These are phyloP conservation scores for Phaffia rhodozyma DNA, from an alignment of 1,284 basidiomycete genomes.

Conservation along the genomic window DNA sequence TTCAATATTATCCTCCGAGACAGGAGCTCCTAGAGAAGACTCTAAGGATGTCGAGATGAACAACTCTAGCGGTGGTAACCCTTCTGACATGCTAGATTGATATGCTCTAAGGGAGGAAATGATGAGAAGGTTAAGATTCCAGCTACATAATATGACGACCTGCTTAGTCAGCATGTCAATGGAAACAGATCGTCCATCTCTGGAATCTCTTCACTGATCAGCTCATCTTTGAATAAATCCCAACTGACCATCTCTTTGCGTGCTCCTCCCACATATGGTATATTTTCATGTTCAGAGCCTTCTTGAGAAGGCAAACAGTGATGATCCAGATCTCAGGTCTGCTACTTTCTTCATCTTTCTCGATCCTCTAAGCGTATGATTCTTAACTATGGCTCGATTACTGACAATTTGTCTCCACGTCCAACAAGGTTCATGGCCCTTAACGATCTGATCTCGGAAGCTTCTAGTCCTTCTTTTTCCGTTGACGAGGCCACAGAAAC, in stretches of 20 bases:
- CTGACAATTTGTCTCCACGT: not conserved
- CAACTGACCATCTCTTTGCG: not conserved
- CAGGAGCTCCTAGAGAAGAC: no score
- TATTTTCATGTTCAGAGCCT: constrained; percentile 15
- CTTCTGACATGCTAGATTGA: no score
- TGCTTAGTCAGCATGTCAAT: not conserved
- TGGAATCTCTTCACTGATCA: no score
- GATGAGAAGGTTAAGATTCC: not conserved
- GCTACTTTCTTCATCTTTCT: not conserved
- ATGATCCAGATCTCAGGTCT: constrained; percentile 18
- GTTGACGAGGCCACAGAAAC: constrained; percentile 72
- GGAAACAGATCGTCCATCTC: not conserved
- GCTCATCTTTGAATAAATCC: not conserved
- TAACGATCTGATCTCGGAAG: constrained; percentile 77
- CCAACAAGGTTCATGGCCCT: constrained; percentile 75
- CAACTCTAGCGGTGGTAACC: no score
- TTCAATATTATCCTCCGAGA: no score
- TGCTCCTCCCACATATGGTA: not conserved
- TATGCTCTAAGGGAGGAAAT: not conserved
- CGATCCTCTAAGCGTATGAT: no score
- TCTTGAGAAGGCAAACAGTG: constrained; percentile 17
- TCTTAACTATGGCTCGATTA: not conserved
- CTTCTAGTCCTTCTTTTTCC: constrained; percentile 42
- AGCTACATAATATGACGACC: no score
- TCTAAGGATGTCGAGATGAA: no score